phyloP scores from a whole-genome alignment of 176 grass and related monocot species.

The Aegilops tauschii region DNA sequence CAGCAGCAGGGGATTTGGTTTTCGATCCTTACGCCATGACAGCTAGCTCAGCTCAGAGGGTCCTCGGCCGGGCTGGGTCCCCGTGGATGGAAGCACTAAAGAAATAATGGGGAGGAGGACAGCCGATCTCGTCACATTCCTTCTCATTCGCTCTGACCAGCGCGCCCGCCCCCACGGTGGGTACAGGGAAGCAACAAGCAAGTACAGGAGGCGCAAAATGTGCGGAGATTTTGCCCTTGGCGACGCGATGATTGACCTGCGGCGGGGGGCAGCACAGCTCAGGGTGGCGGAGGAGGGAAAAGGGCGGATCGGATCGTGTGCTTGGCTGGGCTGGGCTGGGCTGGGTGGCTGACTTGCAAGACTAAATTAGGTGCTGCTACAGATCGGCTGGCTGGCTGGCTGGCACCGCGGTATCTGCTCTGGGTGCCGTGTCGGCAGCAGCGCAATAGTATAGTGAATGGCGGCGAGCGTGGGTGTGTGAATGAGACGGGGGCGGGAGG shows the following conservation, averaged over 20 bases:
- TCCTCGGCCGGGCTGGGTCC: not conserved
- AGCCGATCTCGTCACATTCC: constrained; percentile 19
- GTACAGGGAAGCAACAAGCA: not conserved
- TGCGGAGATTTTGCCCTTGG: constrained; percentile 27
- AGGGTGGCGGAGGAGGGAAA: not conserved
- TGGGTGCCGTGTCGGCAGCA: constrained; percentile 10
- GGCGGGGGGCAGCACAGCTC: constrained; percentile 26
- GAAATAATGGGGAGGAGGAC: constrained; percentile 6
- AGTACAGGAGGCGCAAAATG: constrained; percentile 22
- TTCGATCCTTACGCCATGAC: constrained; percentile 31
- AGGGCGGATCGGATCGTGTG: constrained; percentile 44
- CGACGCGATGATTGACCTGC: constrained; percentile 24
- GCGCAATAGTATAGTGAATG: not conserved
- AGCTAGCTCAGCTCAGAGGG: constrained; percentile 9
- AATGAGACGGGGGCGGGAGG: not conserved
- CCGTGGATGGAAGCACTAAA: not conserved
- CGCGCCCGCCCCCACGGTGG: not conserved
- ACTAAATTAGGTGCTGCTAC: not conserved
- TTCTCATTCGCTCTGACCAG: constrained; percentile 34
- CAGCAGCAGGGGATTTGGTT: constrained; percentile 5
- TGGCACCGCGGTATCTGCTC: not conserved
- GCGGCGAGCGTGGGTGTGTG: not conserved
- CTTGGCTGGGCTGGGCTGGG: not conserved
- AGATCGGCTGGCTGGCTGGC: not conserved
- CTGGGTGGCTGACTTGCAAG: not conserved